Evolutionary conservation across 1,139 yeast species (phyloP).

Genomic region (Debaryomyces singareniensis): DNA sequence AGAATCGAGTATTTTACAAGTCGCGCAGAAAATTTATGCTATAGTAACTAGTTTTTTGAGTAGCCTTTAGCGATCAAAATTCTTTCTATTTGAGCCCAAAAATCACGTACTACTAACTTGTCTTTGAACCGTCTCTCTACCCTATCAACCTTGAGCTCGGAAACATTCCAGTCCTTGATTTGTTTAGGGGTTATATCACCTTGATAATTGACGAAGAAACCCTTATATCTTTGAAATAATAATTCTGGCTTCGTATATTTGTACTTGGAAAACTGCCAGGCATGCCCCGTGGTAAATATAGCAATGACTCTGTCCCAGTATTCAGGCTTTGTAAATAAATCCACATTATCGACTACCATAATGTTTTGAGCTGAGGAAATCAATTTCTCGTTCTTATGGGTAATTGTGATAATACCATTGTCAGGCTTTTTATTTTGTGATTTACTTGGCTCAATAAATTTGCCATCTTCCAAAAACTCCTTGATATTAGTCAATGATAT

Average conservation of each 20-base stretch:
- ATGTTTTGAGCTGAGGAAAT: constrained; percentile 53
- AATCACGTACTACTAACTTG: constrained; percentile 73
- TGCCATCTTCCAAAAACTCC: constrained; percentile 73
- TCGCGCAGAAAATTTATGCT: constrained; percentile 6
- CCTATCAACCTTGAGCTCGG: constrained; percentile 70
- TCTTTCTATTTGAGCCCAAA: constrained; percentile 76
- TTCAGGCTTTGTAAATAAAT: constrained; percentile 86
- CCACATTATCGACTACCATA: constrained; percentile 82
- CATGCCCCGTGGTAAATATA: constrained; percentile 92
- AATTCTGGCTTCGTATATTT: constrained; percentile 76
- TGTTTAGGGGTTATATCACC: constrained; percentile 78
- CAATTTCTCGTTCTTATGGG: constrained; percentile 51
- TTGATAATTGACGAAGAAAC: constrained; percentile 68
- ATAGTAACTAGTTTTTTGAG: constrained; percentile 15
- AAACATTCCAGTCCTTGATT: constrained; percentile 84
- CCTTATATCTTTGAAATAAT: constrained; percentile 78
- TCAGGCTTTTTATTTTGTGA: constrained; percentile 28
- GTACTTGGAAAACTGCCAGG: constrained; percentile 92
- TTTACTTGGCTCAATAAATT: constrained; percentile 54
- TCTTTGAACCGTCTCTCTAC: constrained; percentile 78
- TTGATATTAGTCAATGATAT: constrained; percentile 77
- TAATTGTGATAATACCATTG: constrained; percentile 43
- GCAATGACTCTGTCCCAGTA: constrained; percentile 97
- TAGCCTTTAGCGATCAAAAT: constrained; percentile 45
- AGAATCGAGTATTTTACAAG: not conserved